These are phyloP conservation scores for Sequoiadendron giganteum DNA, from an alignment of 75 land plant species.

Conservation along the genomic window DNA sequence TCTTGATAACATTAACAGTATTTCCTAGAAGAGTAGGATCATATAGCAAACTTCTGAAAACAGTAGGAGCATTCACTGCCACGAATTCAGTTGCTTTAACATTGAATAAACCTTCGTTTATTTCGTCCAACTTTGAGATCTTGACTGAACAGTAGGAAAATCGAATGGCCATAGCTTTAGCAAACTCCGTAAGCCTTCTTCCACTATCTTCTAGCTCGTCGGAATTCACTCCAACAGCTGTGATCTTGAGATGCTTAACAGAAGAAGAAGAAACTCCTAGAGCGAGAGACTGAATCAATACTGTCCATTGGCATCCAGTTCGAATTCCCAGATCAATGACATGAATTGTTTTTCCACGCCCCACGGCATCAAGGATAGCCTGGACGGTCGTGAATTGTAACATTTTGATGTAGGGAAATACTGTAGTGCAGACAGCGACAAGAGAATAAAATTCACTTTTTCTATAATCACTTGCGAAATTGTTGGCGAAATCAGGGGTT, in stretches of 20 bases:
- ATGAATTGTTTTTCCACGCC: no score
- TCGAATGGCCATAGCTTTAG: not conserved
- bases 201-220: not conserved
- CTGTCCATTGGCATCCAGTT: conserved; percentile 15
- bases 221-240: conserved; percentile 9
- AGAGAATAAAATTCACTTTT: no score
- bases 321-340: no score
- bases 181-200: not conserved
- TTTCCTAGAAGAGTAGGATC: not conserved
- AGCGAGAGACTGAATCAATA: conserved; percentile 18
- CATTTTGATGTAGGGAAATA: no score
- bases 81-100: not conserved
- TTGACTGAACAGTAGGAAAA: not conserved
- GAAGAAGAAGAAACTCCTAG: not conserved
- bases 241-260: conserved; percentile 19
- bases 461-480: no score
- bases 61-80: not conserved
- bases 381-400: no score
- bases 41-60: not conserved
- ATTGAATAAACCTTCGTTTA: not conserved
- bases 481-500: no score
- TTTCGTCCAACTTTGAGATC: not conserved
- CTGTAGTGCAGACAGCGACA: no score
- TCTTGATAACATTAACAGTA: not conserved
- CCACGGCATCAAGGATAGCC: no score